These are phyloP conservation scores for Sextonia rubra DNA, from an alignment of 164 flowering plant species.

Conservation along the genomic window DNA sequence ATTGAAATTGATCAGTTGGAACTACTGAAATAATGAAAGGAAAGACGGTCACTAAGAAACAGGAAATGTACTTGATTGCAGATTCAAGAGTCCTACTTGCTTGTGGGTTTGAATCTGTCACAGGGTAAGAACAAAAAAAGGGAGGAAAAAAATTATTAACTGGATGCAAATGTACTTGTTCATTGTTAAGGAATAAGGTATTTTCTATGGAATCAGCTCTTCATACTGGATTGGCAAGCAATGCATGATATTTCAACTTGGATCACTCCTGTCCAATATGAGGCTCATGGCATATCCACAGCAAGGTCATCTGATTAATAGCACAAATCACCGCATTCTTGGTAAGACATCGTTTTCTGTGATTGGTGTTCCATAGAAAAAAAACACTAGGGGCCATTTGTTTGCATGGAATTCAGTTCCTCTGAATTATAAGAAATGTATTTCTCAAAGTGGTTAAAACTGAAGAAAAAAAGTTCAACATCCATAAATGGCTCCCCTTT, in stretches of 20 bases:
- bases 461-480: no score
- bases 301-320: background rate
- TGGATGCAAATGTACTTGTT: background rate
- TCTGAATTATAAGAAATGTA: no score
- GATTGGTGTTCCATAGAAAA: no score
- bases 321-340: no score
- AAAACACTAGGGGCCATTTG: no score
- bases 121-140: background rate
- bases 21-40: background rate
- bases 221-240: background rate
- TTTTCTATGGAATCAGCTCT: background rate
- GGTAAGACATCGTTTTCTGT: no score
- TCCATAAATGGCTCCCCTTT: no score
- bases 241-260: background rate
- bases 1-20: background rate
- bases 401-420: no score
- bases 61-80: constrained; percentile 60
- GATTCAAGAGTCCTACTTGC: constrained; percentile 69
- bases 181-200: background rate
- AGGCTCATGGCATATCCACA: background rate
- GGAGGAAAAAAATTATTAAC: background rate
- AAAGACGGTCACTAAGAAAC: background rate
- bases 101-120: constrained; percentile 64
- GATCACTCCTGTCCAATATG: background rate
- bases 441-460: no score